These are phyloP conservation scores for Odonthalia washingtoniensis DNA, from an alignment of 31 red algal species.

Conservation along the genomic window DNA sequence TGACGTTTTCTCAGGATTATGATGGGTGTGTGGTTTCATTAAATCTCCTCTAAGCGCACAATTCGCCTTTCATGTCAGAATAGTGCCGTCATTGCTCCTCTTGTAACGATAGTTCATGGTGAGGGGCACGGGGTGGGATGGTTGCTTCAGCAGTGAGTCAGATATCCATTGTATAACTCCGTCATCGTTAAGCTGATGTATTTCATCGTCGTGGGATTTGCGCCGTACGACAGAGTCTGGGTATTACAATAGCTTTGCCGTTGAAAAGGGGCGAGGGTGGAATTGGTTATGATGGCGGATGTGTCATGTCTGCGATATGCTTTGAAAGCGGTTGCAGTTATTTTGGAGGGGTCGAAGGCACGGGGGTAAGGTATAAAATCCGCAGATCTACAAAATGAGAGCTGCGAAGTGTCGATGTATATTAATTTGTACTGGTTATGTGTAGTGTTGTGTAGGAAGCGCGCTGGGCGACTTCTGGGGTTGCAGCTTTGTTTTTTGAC, in stretches of 20 bases:
- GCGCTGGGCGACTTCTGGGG: background rate
- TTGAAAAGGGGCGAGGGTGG: no score
- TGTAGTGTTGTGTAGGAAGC: background rate
- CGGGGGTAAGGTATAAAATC: background rate
- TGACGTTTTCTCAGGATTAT: slow-evolving; percentile 22
- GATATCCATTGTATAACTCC: background rate
- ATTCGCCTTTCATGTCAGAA: background rate
- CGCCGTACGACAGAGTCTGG: no score
- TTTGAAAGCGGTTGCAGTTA: background rate
- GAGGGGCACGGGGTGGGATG: background rate
- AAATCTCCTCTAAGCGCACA: slow-evolving; percentile 30
- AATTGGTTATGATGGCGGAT: background rate
- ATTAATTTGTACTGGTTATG: background rate
- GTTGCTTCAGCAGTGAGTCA: background rate
- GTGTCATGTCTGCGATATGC: background rate
- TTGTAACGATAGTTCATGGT: slow-evolving; percentile 29
- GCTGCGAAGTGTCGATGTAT: background rate
- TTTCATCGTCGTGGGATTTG: background rate
- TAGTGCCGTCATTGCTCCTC: no score
- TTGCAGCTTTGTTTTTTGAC: background rate
- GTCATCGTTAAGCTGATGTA: background rate
- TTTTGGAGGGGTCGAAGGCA: background rate
- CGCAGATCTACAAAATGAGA: background rate
- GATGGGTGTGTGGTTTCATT: slow-evolving; percentile 30
- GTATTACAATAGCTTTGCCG: background rate